These are phyloP conservation scores for Omphalotus olearius DNA, from an alignment of 1,284 basidiomycete species.

Conservation along the genomic window DNA sequence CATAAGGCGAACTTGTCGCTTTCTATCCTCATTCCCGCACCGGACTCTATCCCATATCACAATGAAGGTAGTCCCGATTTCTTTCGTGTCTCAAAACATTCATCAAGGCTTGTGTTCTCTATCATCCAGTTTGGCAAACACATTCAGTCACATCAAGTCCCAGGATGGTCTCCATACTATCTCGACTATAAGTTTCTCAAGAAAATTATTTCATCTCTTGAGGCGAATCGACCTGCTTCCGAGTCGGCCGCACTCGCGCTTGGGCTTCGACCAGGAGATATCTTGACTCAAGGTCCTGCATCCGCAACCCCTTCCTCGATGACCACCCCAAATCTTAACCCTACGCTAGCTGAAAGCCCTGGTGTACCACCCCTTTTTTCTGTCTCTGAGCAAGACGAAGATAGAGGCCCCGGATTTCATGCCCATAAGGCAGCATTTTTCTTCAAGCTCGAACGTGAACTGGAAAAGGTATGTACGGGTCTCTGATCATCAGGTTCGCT, in stretches of 20 bases:
- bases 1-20: slow-evolving; percentile 8
- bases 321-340: slow-evolving; percentile 21
- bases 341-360: slow-evolving; percentile 32
- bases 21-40: not conserved
- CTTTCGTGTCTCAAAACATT: slow-evolving; percentile 8
- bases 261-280: slow-evolving; percentile 72
- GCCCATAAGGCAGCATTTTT: slow-evolving; percentile 98
- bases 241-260: slow-evolving; percentile 87
- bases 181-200: slow-evolving; percentile 98
- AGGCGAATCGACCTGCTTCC: slow-evolving; percentile 83
- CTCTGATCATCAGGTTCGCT: not conserved
- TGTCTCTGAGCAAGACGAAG: slow-evolving; percentile 58
- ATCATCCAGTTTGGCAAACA: slow-evolving; percentile 90
- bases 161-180: slow-evolving; percentile 96
- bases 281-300: slow-evolving; percentile 32
- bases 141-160: slow-evolving; percentile 94
- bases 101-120: slow-evolving; percentile 14
- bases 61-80: slow-evolving; percentile 36
- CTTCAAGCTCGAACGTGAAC: slow-evolving; percentile 96
- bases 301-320: slow-evolving; percentile 14
- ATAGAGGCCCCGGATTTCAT: slow-evolving; percentile 75
- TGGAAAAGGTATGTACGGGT: slow-evolving; percentile 78
- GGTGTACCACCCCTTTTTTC: slow-evolving; percentile 55
- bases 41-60: slow-evolving; percentile 5
- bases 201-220: slow-evolving; percentile 98